Percentiles rank a stretch among this genome's conserved stretches.
These are phyloP conservation scores for Besnoitia besnoiti DNA, from an alignment of 169 alveolate species.

Conservation along the genomic window DNA sequence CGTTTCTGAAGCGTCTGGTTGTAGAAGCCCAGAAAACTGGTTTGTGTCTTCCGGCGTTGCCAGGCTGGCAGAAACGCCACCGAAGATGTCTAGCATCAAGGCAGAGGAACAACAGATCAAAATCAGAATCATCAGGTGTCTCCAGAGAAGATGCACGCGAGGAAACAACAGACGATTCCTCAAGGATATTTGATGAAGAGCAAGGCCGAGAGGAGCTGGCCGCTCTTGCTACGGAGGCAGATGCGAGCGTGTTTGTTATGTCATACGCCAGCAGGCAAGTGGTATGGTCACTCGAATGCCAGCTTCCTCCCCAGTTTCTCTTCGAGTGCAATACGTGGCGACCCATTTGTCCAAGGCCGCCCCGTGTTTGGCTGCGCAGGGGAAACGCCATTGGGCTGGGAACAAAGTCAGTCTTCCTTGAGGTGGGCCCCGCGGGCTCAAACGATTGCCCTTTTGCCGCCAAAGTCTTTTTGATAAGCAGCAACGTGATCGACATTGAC, in stretches of 20 bases:
- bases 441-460: not conserved
- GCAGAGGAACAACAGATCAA: not conserved
- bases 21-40: not conserved
- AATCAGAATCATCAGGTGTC: not conserved
- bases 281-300: not conserved
- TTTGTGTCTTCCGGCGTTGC: not conserved
- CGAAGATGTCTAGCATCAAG: not conserved
- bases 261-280: conserved; percentile 19
- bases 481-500: not conserved
- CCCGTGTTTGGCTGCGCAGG: not conserved
- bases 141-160: not conserved
- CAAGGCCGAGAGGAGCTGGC: not conserved
- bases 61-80: not conserved
- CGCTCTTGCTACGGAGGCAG: not conserved
- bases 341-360: not conserved
- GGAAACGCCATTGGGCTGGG: not conserved
- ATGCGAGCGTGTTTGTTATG: not conserved
- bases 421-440: not conserved
- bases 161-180: not conserved
- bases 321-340: conserved; percentile 15
- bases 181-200: not conserved
- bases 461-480: not conserved
- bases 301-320: not conserved
- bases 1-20: not conserved
- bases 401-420: not conserved